Percentiles rank a stretch among this genome's conserved stretches.
These are phyloP conservation scores for Byssoonygena ceratinophila DNA, from an alignment of 2,329 filamentous ascomycete genomes.

Conservation along the genomic window DNA sequence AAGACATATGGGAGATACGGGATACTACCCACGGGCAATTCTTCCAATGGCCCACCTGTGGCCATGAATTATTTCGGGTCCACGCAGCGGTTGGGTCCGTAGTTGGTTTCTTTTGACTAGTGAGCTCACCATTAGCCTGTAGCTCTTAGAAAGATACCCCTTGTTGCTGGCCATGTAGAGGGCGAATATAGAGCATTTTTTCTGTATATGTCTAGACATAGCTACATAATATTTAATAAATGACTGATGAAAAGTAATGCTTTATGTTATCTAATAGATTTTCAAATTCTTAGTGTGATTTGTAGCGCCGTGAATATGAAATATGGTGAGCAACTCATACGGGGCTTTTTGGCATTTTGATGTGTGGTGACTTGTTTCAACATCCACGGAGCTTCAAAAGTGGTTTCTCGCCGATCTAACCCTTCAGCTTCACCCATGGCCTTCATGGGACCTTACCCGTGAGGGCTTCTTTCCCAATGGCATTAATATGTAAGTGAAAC, in stretches of 20 bases:
- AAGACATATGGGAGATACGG: constrained; percentile 92
- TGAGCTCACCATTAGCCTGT: not conserved
- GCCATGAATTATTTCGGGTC: constrained; percentile 51
- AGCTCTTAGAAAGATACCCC: no score
- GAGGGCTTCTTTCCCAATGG: constrained; percentile 28
- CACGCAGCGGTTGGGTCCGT: constrained; percentile 60
- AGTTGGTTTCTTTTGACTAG: not conserved
- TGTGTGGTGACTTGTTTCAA: not conserved
- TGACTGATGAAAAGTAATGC: not conserved
- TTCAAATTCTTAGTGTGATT: no score
- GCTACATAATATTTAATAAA: constrained; percentile 7
- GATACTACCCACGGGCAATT: constrained; percentile 56
- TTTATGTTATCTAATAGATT: no score
- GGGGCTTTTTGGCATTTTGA: no score
- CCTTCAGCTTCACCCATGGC: constrained; percentile 7
- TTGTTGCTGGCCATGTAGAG: no score
- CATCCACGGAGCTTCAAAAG: not conserved
- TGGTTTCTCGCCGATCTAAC: not conserved
- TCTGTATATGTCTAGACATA: constrained; percentile 9
- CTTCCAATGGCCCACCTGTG: constrained; percentile 24
- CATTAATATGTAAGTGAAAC: constrained; percentile 33
- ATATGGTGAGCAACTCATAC: not conserved
- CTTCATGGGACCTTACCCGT: constrained; percentile 20
- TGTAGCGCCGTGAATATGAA: not conserved
- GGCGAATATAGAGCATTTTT: not conserved